These are phyloP conservation scores for Phytophthora colocasiae DNA, from an alignment of 352 stramenopile species.

Conservation along the genomic window DNA sequence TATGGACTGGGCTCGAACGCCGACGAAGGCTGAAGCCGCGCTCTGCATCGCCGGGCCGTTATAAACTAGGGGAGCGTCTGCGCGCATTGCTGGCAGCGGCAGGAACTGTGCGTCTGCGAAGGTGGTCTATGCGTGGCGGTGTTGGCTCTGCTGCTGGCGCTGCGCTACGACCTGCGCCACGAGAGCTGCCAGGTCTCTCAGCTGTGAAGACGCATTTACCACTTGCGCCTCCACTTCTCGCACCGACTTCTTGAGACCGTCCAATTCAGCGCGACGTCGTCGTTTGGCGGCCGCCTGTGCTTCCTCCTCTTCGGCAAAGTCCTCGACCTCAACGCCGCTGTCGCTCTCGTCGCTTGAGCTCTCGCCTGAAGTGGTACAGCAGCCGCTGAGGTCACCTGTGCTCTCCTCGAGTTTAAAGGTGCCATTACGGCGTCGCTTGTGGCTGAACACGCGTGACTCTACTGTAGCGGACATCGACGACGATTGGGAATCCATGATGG, in stretches of 20 bases:
- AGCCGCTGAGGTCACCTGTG: background rate
- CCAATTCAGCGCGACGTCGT: conserved; percentile 38
- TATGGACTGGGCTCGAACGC: conserved; percentile 24
- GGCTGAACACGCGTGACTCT: conserved; percentile 14
- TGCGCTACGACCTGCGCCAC: conserved; percentile 47
- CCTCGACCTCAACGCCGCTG: conserved; percentile 13
- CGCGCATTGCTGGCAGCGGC: background rate
- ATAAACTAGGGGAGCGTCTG: conserved; percentile 34
- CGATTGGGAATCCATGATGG: conserved; percentile 9
- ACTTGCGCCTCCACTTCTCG: conserved; percentile 53
- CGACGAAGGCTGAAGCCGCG: conserved; percentile 6
- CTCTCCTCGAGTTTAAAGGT: conserved; percentile 4
- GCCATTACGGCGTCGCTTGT: conserved; percentile 40
- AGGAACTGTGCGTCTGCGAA: conserved; percentile 6
- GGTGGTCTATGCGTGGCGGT: conserved; percentile 25
- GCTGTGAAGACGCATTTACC: conserved; percentile 44
- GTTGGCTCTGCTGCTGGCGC: conserved; percentile 29
- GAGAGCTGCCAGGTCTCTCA: conserved; percentile 56
- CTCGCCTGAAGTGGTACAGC: conserved; percentile 41
- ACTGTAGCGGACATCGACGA: background rate
- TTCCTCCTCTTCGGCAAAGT: conserved; percentile 16
- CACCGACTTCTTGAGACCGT: conserved; percentile 46
- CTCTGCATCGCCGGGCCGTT: conserved; percentile 17
- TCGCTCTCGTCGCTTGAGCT: conserved; percentile 44
- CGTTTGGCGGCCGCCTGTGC: conserved; percentile 31